A percentile compares a stretch with the other conserved stretches of the same genome.
Conservation (phyloP, 2,329 filamentous ascomycete genomes). For the Pseudopithomyces maydicus region DNA sequence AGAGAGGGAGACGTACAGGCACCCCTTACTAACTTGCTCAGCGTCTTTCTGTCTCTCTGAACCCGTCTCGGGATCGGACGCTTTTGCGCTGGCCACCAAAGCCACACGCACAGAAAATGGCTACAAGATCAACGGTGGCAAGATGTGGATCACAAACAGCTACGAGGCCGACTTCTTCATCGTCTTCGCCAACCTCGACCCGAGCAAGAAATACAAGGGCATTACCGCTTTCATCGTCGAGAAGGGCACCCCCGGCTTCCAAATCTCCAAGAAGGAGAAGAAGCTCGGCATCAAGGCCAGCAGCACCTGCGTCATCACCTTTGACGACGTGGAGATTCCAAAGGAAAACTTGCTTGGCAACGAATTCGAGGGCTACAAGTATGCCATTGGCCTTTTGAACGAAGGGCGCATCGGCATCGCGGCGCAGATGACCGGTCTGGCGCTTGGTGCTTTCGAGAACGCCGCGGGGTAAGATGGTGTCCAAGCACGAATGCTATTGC, state of each 20-base stretch:
- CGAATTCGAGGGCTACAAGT: conserved; percentile 94
- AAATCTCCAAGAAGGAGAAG: conserved; percentile 99
- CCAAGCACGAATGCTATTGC: background rate
- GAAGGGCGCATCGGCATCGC: conserved; percentile 98
- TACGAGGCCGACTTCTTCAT: conserved; percentile 95
- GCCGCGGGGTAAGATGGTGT: conserved; percentile 69
- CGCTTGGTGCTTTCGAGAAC: conserved; percentile 93
- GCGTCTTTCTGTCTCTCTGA: conserved; percentile 92
- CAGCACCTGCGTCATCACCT: conserved; percentile 96
- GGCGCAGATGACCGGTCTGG: conserved; percentile 97
- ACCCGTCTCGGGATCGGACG: conserved; percentile 90
- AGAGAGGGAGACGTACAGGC: background rate
- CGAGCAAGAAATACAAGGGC: conserved; percentile 90
- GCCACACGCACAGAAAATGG: conserved; percentile 82
- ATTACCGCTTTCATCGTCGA: conserved; percentile 96
- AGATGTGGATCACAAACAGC: conserved; percentile 99
- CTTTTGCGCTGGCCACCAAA: conserved; percentile 91
- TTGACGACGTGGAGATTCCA: conserved; percentile 93
- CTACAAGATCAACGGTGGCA: conserved; percentile 86
- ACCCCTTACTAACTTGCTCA: conserved; percentile 11
- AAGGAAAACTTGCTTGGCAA: conserved; percentile 86
- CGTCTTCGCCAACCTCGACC: conserved; percentile 95
- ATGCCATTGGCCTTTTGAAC: conserved; percentile 91
- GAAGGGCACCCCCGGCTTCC: conserved; percentile 86
- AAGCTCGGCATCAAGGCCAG: conserved; percentile 96